Evolutionary conservation across 179 eudicot genomes (phyloP), one percentile per base, ranked within the genome.

Genomic region (Silene coronaria): DNA sequence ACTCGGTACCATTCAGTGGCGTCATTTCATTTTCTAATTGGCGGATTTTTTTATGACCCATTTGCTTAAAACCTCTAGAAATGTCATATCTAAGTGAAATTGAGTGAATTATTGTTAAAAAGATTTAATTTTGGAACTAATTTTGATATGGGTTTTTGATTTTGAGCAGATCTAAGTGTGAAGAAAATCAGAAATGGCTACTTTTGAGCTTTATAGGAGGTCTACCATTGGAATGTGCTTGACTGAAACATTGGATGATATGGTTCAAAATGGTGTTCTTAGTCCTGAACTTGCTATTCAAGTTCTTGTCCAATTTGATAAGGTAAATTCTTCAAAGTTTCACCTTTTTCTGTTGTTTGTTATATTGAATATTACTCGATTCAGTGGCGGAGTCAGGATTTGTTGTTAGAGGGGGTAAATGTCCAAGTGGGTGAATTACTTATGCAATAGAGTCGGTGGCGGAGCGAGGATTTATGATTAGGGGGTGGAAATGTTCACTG

Each of bases 191-290:
- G n/a, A n/a, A 67, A 91, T 94, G 97, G 98, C 97, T 45, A 94
- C 98, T 0, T 92, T 94, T 70, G 97, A 94, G 82, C 84, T 94
- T 46, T 94, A 94, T 67, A 83, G 98, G 65, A 84, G 96, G 80
- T 94, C 98, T 57, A 94, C 97, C 26, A 92, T 94, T 6, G 98
- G 98, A 12, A 90, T 94, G 97, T 92, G 98, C 76, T 83, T 94
- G 88, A 94, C 97, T 3, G 98, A 94, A 75, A 94, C 98, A 1
- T 77, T 94, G 77, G 97, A 94, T 79, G 96, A 94, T 81, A 92
- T 94, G 98, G 98, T 94, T 71, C 86, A 87, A 17, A 85, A 66
- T 70, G 94, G 94, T 11, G 64, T 74, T 75, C 91, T 94, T 42
- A 90, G 88, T 80, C 98, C 98, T 13, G 96, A 94, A 74, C 90